phyloP scores from a whole-genome alignment of 164 flowering plant species.

The Chimonanthus praecox region DNA sequence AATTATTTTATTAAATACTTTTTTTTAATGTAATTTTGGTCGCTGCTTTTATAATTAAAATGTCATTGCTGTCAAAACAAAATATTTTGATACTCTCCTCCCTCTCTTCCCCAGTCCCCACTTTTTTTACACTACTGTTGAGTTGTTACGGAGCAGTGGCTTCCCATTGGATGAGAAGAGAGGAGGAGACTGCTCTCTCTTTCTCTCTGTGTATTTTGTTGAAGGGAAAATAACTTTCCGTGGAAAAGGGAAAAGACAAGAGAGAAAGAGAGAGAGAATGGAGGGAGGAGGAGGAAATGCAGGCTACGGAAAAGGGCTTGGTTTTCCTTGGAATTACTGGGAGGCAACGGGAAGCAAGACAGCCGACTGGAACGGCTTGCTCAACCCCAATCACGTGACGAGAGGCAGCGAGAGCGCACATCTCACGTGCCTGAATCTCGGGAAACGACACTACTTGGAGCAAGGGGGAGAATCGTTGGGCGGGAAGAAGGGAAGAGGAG shows the following conservation, averaged over 20 bases:
- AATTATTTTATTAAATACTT: too few species aligned
- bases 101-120: not conserved
- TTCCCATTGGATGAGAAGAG: not conserved
- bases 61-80: too few species aligned
- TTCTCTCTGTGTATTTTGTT: not conserved
- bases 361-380: too few species aligned
- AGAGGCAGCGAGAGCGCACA: not conserved
- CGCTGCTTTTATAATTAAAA: too few species aligned
- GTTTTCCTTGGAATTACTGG: not conserved
- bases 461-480: conserved; percentile 18
- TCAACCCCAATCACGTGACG: not conserved
- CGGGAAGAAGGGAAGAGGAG: conserved; percentile 34
- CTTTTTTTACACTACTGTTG: not conserved
- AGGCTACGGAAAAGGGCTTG: not conserved
- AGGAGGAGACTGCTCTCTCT: not conserved
- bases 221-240: not conserved
- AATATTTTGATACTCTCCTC: not conserved
- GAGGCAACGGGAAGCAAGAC: not conserved
- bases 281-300: not conserved
- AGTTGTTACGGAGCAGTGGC: not conserved
- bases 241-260: not conserved
- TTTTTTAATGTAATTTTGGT: too few species aligned
- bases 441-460: conserved; percentile 63
- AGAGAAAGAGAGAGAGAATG: not conserved
- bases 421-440: conserved; percentile 50